Conservation (phyloP, 495 filamentous ascomycete genomes). For the Viridothelium virens region DNA sequence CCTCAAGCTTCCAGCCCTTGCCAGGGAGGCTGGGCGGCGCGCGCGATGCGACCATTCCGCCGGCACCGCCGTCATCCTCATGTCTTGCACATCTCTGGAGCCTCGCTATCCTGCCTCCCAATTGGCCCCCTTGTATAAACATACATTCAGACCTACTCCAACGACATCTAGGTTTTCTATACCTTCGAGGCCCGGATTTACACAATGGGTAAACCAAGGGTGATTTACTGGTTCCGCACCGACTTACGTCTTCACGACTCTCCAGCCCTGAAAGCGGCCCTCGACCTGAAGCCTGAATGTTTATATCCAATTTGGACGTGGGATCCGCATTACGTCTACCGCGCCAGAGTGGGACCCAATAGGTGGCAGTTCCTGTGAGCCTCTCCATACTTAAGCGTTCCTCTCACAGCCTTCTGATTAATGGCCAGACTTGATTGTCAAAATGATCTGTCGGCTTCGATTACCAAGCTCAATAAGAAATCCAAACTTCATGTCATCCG, state of each 20-base stretch:
- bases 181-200: neutral
- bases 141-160: neutral
- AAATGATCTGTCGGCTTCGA: conserved; percentile 51
- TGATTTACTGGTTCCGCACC: conserved; percentile 70
- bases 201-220: conserved; percentile 38
- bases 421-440: conserved; percentile 52
- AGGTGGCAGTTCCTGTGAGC: conserved; percentile 56
- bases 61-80: neutral
- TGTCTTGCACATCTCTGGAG: too few relatives aligned
- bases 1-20: neutral
- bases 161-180: neutral
- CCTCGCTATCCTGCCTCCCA: too few relatives aligned
- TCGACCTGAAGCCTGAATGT: conserved; percentile 52
- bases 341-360: conserved; percentile 55
- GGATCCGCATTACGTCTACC: conserved; percentile 68
- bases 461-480: conserved; percentile 53
- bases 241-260: conserved; percentile 67
- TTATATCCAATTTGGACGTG: conserved; percentile 64
- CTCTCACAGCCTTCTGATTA: neutral
- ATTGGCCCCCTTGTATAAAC: neutral
- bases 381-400: neutral
- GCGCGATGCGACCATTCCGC: neutral
- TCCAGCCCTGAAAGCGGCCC: conserved; percentile 55
- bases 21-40: neutral
- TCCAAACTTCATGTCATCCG: conserved; percentile 60